Percentiles rank a stretch among this genome's conserved stretches.
Evolutionary conservation across 225 moss, liverwort and hornwort species (phyloP).

Genomic region (Pseudoscleropodium purum): DNA sequence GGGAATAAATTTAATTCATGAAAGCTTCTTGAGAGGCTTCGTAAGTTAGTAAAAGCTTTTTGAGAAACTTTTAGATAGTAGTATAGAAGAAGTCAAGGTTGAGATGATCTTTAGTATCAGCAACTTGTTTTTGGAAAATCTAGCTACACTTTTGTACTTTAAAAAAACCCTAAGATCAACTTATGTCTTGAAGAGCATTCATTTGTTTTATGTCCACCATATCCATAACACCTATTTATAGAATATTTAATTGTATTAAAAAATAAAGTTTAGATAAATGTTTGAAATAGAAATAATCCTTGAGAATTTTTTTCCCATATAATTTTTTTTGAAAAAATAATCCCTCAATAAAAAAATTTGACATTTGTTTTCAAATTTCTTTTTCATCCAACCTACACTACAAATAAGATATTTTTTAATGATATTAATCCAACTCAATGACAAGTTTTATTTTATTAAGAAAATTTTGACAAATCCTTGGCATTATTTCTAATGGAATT

Average conservation of each 20-base stretch:
- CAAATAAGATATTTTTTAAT: too few species aligned
- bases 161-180: neutral
- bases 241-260: neutral
- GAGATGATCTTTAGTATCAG: accelerated
- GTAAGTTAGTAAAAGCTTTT: neutral
- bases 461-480: neutral
- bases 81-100: accelerated
- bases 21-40: neutral
- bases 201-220: neutral
- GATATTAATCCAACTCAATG: neutral
- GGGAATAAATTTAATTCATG: too few species aligned
- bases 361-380: too few species aligned
- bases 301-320: accelerated
- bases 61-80: neutral
- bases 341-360: neutral
- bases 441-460: neutral
- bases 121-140: neutral
- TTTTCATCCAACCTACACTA: accelerated
- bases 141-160: too few species aligned
- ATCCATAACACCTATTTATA: accelerated
- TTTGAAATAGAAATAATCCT: neutral
- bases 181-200: too few species aligned
- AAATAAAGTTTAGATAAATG: too few species aligned
- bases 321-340: neutral
- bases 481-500: neutral